Evolutionary conservation across 805 yeast genomes (phyloP).

Genomic region (Ogataea allantospora): DNA sequence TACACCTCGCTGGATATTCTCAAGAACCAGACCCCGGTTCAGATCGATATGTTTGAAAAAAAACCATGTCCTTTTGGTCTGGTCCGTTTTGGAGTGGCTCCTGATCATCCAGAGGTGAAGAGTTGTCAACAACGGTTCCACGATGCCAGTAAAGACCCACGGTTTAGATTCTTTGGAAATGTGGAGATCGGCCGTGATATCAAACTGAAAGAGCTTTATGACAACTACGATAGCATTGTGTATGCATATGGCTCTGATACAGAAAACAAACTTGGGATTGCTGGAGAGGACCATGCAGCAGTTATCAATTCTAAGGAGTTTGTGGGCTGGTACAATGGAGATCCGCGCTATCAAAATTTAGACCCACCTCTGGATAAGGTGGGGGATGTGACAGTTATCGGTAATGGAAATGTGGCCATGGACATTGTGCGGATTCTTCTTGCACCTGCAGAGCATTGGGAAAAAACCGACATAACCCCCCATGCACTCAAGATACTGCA

Average conservation of each 20-base stretch:
- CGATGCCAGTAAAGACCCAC: constrained; percentile 38
- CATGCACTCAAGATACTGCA: constrained; percentile 56
- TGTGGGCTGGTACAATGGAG: constrained; percentile 97
- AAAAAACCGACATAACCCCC: constrained; percentile 67
- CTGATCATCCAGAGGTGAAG: constrained; percentile 97
- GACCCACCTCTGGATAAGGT: constrained; percentile 61
- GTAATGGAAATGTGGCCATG: constrained; percentile 95
- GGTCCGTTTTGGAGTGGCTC: constrained; percentile 95
- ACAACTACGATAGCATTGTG: constrained; percentile 68
- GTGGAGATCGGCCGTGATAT: constrained; percentile 65
- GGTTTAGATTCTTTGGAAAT: constrained; percentile 68
- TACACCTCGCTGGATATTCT: constrained; percentile 79
- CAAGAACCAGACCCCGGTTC: constrained; percentile 31
- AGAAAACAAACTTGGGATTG: constrained; percentile 52
- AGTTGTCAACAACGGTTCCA: constrained; percentile 75
- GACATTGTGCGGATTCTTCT: constrained; percentile 83
- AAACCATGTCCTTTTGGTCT: constrained; percentile 90
- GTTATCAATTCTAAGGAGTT: constrained; percentile 80
- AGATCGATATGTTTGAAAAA: constrained; percentile 77
- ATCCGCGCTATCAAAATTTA: constrained; percentile 54
- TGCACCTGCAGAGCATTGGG: constrained; percentile 55
- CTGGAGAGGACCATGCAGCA: constrained; percentile 61
- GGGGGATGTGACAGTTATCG: constrained; percentile 74
- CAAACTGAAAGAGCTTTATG: constrained; percentile 44
- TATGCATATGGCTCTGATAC: constrained; percentile 78